Evolutionary conservation across 495 filamentous ascomycete genomes (phyloP).

Genomic region (Annulohypoxylon bovei): DNA sequence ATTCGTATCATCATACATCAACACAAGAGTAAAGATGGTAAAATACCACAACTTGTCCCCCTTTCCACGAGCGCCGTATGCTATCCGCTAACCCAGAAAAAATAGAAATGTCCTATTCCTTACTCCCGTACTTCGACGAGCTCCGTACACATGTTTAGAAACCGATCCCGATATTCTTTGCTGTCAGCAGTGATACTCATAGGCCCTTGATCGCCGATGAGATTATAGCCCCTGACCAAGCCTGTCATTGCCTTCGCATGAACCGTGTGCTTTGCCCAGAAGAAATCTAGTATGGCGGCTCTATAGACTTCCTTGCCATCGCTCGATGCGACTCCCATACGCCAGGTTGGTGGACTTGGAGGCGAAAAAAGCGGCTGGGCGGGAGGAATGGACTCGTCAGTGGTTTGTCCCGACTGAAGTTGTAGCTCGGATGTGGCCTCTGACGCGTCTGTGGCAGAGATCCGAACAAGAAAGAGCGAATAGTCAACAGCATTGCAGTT

Average conservation of each 20-base stretch:
- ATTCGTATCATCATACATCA: neutral
- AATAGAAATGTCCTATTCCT: neutral
- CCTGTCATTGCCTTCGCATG: conserved; percentile 70
- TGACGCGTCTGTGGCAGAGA: conserved; percentile 42
- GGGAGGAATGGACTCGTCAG: conserved; percentile 14
- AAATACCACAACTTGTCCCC: neutral
- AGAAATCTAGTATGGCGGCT: conserved; percentile 72
- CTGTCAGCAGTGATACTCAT: conserved; percentile 78
- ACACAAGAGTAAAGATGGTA: neutral
- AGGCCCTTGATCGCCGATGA: conserved; percentile 64
- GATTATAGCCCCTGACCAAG: conserved; percentile 68
- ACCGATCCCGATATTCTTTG: conserved; percentile 71
- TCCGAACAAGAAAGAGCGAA: conserved; percentile 72
- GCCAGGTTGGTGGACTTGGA: conserved; percentile 58
- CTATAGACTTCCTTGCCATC: conserved; percentile 73
- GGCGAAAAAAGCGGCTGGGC: conserved; percentile 45
- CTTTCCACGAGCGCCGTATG: neutral
- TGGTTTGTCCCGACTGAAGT: conserved; percentile 17
- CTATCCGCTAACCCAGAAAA: too few species aligned
- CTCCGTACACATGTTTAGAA: conserved; percentile 67
- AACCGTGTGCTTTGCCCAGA: conserved; percentile 75
- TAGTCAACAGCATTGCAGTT: conserved; percentile 73
- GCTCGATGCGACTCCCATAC: conserved; percentile 63
- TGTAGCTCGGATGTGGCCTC: conserved; percentile 39
- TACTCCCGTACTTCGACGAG: conserved; percentile 62